phyloP scores from a whole-genome alignment of 768 basidiomycete genomes.

The Trametopsis cervina region DNA sequence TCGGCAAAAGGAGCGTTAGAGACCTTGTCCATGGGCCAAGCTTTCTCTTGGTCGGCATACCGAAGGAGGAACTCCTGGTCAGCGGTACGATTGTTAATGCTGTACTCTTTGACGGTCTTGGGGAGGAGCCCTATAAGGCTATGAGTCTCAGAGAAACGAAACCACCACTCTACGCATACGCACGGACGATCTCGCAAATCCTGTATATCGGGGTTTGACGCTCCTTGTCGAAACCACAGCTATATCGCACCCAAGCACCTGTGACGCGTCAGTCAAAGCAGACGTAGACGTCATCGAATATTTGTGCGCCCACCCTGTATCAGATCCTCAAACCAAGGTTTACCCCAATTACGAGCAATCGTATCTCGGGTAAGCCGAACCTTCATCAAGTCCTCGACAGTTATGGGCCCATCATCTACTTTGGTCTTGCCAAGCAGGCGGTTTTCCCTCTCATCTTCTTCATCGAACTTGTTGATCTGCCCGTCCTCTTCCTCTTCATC shows the following conservation, averaged over 20 bases:
- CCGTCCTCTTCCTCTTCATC: conserved; percentile 76
- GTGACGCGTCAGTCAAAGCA: conserved; percentile 2
- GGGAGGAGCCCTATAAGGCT: conserved; percentile 39
- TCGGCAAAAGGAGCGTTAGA: conserved; percentile 64
- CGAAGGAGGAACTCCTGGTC: conserved; percentile 68
- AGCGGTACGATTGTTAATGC: conserved; percentile 55
- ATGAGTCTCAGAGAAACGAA: neutral
- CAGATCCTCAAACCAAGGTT: conserved; percentile 84
- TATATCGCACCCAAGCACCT: conserved; percentile 86
- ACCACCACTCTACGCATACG: conserved; percentile 27
- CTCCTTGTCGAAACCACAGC: conserved; percentile 57
- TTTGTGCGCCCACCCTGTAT: conserved; percentile 61
- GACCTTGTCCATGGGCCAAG: conserved; percentile 78
- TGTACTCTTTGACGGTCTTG: conserved; percentile 59
- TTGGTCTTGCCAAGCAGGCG: conserved; percentile 37
- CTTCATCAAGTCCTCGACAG: conserved; percentile 49
- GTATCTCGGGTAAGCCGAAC: conserved; percentile 62
- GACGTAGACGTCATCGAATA: no score
- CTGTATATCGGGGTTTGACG: conserved; percentile 59
- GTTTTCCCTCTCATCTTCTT: conserved; percentile 62
- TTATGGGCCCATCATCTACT: conserved; percentile 41
- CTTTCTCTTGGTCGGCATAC: conserved; percentile 59
- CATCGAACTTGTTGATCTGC: conserved; percentile 65
- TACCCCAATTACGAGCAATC: conserved; percentile 63
- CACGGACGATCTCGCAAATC: conserved; percentile 74